Conservation (phyloP, 192 early-diverging fungal genomes). For the Coemansia reversa region DNA sequence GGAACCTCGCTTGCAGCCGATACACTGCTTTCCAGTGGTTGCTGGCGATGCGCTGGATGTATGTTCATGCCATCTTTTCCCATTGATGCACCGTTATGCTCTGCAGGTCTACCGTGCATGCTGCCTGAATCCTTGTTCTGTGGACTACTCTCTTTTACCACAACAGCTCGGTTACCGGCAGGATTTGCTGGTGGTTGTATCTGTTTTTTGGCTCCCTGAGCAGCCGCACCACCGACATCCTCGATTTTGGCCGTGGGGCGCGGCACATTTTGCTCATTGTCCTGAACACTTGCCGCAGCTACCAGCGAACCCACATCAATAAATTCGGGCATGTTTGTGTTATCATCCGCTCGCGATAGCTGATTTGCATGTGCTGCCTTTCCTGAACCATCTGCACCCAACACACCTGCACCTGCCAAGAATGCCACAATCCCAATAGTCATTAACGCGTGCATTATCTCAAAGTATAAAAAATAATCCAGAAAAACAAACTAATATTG, state of each 20-base stretch:
- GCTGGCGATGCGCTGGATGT: background rate
- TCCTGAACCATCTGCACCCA: slow-evolving; percentile 4
- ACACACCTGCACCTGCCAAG: background rate
- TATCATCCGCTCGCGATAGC: slow-evolving; percentile 17
- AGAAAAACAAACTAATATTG: background rate
- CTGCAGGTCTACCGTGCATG: background rate
- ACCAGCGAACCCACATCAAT: slow-evolving; percentile 17
- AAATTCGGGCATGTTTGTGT: slow-evolving; percentile 24
- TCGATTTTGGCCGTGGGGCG: slow-evolving; percentile 28
- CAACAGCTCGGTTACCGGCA: background rate
- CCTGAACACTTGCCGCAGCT: slow-evolving; percentile 6
- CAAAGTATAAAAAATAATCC: background rate
- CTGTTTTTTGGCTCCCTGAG: background rate
- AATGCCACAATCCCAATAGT: background rate
- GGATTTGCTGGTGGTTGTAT: background rate
- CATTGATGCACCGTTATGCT: background rate
- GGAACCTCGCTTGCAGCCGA: background rate
- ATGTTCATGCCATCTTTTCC: background rate
- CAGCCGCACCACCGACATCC: slow-evolving; percentile 11
- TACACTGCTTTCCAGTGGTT: background rate
- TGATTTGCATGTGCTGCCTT: background rate
- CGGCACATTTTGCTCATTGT: background rate
- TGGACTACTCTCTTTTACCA: background rate
- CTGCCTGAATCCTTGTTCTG: background rate
- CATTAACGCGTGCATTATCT: background rate